Conservation (phyloP, 495 filamentous ascomycete species). For the Penicillium subrubescens region DNA sequence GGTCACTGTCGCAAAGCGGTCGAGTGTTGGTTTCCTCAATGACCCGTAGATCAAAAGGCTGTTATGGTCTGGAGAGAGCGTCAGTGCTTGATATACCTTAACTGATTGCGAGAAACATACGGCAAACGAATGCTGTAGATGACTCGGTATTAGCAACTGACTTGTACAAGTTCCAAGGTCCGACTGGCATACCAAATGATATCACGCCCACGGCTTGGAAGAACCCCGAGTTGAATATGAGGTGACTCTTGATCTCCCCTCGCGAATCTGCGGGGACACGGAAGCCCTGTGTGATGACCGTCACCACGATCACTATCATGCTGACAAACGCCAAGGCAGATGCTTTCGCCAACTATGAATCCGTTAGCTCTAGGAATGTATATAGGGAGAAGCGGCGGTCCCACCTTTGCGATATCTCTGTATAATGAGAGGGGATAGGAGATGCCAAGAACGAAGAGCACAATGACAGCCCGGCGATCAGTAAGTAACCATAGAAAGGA, state of each 20-base stretch:
- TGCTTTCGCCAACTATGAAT: slow-evolving; percentile 82
- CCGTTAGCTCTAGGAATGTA: not conserved
- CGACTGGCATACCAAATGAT: slow-evolving; percentile 72
- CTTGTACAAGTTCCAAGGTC: not conserved
- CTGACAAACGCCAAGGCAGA: slow-evolving; percentile 87
- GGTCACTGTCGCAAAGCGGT: slow-evolving; percentile 89
- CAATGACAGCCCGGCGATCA: slow-evolving; percentile 79
- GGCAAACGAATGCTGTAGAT: slow-evolving; percentile 78
- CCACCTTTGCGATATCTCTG: slow-evolving; percentile 94
- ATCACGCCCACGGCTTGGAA: slow-evolving; percentile 97
- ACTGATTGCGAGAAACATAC: slow-evolving; percentile 44
- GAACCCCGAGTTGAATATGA: slow-evolving; percentile 80
- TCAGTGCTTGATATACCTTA: slow-evolving; percentile 14
- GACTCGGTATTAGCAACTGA: slow-evolving; percentile 31
- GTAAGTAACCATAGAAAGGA: slow-evolving; percentile 80
- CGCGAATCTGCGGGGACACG: slow-evolving; percentile 67
- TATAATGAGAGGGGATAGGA: slow-evolving; percentile 94
- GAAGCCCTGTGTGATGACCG: slow-evolving; percentile 84
- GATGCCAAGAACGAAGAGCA: slow-evolving; percentile 78
- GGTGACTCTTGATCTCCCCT: slow-evolving; percentile 64
- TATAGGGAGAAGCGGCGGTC: not conserved
- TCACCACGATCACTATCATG: slow-evolving; percentile 86
- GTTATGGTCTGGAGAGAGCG: slow-evolving; percentile 71
- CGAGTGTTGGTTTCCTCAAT: slow-evolving; percentile 87
- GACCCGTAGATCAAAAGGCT: slow-evolving; percentile 97